Percentiles rank a stretch among this genome's conserved stretches.
Evolutionary conservation across 192 early-diverging fungal species (phyloP).

Genomic region (Podila minutissima): DNA sequence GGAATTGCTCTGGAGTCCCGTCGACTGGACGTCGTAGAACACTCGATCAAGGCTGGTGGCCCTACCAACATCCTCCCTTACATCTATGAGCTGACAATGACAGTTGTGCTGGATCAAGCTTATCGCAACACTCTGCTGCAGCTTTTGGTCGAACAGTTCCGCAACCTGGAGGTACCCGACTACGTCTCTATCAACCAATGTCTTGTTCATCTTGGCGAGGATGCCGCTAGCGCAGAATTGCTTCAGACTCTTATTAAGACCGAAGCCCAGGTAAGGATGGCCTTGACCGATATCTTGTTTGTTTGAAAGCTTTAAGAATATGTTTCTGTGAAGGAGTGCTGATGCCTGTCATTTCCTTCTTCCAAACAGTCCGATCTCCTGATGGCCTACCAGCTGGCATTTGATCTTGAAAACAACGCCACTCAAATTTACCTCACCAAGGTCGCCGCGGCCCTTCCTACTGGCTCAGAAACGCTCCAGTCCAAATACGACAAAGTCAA

Average conservation of each 20-base stretch:
- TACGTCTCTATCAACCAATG: constrained; percentile 94
- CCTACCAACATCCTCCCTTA: constrained; percentile 81
- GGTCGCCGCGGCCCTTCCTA: constrained; percentile 71
- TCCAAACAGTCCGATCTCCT: constrained; percentile 62
- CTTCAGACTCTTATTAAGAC: constrained; percentile 73
- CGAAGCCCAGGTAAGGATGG: constrained; percentile 60
- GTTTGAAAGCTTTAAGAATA: neutral
- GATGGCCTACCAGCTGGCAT: constrained; percentile 97
- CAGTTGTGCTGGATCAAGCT: constrained; percentile 81
- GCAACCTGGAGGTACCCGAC: constrained; percentile 82
- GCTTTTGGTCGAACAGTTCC: constrained; percentile 79
- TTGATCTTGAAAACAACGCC: constrained; percentile 96
- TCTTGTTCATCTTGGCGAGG: constrained; percentile 90
- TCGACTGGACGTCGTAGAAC: constrained; percentile 90
- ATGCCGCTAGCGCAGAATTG: constrained; percentile 75
- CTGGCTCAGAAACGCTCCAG: constrained; percentile 28
- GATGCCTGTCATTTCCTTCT: neutral
- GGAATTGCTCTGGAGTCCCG: constrained; percentile 95
- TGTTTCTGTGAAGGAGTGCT: neutral
- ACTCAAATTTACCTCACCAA: constrained; percentile 96
- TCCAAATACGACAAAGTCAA: constrained; percentile 68
- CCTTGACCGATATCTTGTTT: neutral
- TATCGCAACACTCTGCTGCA: constrained; percentile 87
- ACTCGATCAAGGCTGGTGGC: constrained; percentile 78
- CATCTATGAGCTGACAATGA: constrained; percentile 87